Percentiles rank a stretch among this genome's conserved stretches.
These are phyloP conservation scores for Crucibulum laeve DNA, from an alignment of 768 basidiomycete species.

Conservation along the genomic window DNA sequence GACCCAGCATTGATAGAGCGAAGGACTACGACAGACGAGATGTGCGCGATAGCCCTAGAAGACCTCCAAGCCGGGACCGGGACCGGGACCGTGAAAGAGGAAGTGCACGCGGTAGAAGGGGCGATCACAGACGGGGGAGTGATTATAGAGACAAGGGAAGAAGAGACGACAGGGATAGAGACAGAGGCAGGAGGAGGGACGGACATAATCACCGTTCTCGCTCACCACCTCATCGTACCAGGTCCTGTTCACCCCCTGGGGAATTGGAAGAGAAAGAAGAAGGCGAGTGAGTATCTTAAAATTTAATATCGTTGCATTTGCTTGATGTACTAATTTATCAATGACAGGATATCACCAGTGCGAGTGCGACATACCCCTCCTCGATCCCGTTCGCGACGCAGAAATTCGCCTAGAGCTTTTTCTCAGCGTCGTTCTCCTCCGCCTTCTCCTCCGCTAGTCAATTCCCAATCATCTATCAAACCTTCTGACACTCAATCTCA, in stretches of 20 bases:
- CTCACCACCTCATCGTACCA: slow-evolving; percentile 15
- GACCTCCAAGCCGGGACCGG: slow-evolving; percentile 28
- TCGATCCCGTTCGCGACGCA: too few species aligned
- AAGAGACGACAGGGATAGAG: slow-evolving; percentile 16
- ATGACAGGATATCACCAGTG: slow-evolving; percentile 59
- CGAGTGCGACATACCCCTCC: slow-evolving; percentile 26
- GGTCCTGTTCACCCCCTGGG: slow-evolving; percentile 14
- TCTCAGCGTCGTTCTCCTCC: too few species aligned
- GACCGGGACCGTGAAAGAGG: slow-evolving; percentile 20
- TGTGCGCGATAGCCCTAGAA: slow-evolving; percentile 30
- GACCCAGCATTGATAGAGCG: too few species aligned
- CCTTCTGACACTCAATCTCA: background rate
- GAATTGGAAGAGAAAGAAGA: slow-evolving; percentile 71
- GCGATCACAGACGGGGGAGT: slow-evolving; percentile 10
- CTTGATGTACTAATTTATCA: slow-evolving; percentile 1
- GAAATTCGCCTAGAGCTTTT: too few species aligned
- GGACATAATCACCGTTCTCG: slow-evolving; percentile 14
- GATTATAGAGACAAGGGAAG: background rate
- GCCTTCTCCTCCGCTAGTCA: slow-evolving; percentile 19
- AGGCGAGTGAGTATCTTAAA: slow-evolving; percentile 81
- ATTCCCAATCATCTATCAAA: background rate
- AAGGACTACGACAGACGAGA: slow-evolving; percentile 21
- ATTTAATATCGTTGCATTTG: slow-evolving; percentile 5
- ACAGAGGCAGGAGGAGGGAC: slow-evolving; percentile 19
- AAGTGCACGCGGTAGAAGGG: slow-evolving; percentile 11